Evolutionary conservation across 2,329 filamentous ascomycete species (phyloP).

Genomic region (Biscogniauxia mediterranea): DNA sequence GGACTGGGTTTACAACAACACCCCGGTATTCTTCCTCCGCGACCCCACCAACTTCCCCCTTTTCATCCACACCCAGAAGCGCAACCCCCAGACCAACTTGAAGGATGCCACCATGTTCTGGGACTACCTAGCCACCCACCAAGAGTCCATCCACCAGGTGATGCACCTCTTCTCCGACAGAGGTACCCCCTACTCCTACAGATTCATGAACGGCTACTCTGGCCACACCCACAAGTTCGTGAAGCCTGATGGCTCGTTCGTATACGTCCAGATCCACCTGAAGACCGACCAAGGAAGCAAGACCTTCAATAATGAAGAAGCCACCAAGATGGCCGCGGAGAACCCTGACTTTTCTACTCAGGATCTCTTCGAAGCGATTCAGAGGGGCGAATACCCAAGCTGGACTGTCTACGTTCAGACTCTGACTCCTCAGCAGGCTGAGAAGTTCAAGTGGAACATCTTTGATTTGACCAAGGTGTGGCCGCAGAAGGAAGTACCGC

Average conservation of each 20-base stretch:
- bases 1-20: constrained; percentile 71
- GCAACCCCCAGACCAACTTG: constrained; percentile 65
- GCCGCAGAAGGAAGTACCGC: constrained; percentile 61
- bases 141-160: constrained; percentile 60
- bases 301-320: constrained; percentile 57
- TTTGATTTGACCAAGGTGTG: constrained; percentile 70
- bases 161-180: constrained; percentile 66
- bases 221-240: constrained; percentile 66
- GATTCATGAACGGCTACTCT: constrained; percentile 68
- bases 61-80: constrained; percentile 73
- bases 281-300: constrained; percentile 62
- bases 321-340: constrained; percentile 46
- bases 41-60: constrained; percentile 71
- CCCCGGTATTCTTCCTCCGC: constrained; percentile 70
- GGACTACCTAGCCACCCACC: constrained; percentile 62
- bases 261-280: constrained; percentile 64
- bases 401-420: constrained; percentile 66
- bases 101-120: constrained; percentile 60
- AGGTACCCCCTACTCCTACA: constrained; percentile 62
- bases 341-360: constrained; percentile 58
- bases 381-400: constrained; percentile 57
- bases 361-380: constrained; percentile 63
- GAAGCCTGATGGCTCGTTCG: constrained; percentile 63
- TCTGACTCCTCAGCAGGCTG: constrained; percentile 46
- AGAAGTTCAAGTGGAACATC: constrained; percentile 56